These are phyloP conservation scores for Globisporangium okanoganense DNA, from an alignment of 352 stramenopile genomes.

Conservation along the genomic window DNA sequence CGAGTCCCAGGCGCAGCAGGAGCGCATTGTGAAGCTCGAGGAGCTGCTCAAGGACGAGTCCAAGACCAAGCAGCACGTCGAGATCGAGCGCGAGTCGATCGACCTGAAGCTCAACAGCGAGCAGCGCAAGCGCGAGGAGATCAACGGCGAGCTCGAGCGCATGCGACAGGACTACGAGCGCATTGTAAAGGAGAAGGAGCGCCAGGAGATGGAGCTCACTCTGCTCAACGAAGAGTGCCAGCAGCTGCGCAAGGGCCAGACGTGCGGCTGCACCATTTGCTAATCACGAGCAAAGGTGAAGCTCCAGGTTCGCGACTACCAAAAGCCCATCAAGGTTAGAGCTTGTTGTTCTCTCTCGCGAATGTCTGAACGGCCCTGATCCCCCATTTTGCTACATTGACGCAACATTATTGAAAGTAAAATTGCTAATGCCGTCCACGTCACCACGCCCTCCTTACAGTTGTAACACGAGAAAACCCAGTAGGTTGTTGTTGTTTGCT, in stretches of 20 bases:
- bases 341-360: no score
- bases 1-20: conserved; percentile 59
- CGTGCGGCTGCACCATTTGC: conserved; percentile 65
- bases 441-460: background rate
- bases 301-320: background rate
- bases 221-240: conserved; percentile 76
- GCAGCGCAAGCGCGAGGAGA: conserved; percentile 48
- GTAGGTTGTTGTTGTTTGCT: background rate
- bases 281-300: conserved; percentile 23
- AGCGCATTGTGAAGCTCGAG: conserved; percentile 69
- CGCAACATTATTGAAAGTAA: background rate
- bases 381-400: background rate
- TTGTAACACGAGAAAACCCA: background rate
- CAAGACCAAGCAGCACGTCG: conserved; percentile 61
- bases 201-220: conserved; percentile 74
- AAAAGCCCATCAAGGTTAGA: background rate
- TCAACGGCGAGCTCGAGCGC: conserved; percentile 51
- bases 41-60: conserved; percentile 56
- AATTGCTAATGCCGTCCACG: background rate
- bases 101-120: conserved; percentile 63
- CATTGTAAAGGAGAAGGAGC: conserved; percentile 79
- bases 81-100: conserved; percentile 75
- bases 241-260: conserved; percentile 64
- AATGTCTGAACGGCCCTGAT: background rate
- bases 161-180: conserved; percentile 69